phyloP scores from a whole-genome alignment of 192 early-diverging fungal genomes.

The Umbelopsis ramanniana region DNA sequence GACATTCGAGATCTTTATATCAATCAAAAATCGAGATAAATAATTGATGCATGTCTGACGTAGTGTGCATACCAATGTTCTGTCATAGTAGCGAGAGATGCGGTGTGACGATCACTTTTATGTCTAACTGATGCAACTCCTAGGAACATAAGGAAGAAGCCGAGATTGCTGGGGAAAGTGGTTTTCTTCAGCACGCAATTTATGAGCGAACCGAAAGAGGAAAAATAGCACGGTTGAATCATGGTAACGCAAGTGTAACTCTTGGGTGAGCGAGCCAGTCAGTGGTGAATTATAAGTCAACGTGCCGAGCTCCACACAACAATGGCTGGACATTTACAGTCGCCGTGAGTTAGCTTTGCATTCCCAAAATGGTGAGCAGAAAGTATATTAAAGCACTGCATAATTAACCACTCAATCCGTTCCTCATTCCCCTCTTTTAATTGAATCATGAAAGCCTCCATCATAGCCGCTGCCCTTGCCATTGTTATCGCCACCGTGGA shows the following conservation, averaged over 20 bases:
- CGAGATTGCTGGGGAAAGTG: no score
- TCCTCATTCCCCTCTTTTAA: neutral
- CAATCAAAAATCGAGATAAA: no score
- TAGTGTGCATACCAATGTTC: no score
- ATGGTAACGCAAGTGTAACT: conserved; percentile 2
- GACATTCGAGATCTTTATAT: no score
- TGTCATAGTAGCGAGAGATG: no score
- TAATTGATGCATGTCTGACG: no score
- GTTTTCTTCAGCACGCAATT: neutral
- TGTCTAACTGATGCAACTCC: no score
- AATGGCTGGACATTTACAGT: neutral
- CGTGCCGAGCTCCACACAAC: neutral
- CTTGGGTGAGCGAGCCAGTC: neutral
- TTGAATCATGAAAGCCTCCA: neutral
- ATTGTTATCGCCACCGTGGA: conserved; percentile 2
- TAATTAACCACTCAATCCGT: neutral
- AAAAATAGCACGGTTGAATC: neutral
- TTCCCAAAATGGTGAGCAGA: no score
- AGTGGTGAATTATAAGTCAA: neutral
- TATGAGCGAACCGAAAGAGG: neutral
- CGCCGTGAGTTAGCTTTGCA: neutral
- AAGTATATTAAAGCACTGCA: no score
- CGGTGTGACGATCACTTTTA: no score
- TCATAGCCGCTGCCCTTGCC: conserved; percentile 9
- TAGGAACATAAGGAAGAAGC: no score